A percentile compares a stretch with the other conserved stretches of the same genome.
These are phyloP conservation scores for Skeletonema marinoi DNA, from an alignment of 108 stramenopile species.

Conservation along the genomic window DNA sequence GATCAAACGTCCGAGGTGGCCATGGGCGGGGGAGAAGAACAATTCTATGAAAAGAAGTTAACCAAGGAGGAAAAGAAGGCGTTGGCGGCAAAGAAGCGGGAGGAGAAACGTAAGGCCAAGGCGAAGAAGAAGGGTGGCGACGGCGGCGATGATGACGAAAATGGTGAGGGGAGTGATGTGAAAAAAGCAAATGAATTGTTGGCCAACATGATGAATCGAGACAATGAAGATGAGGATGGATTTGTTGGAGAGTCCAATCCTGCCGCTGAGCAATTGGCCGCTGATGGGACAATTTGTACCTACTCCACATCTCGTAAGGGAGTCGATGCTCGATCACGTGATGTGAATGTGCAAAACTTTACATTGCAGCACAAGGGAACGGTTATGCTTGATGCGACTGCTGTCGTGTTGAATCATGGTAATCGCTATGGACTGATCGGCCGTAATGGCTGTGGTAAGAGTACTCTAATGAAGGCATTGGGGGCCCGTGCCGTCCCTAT, in stretches of 20 bases:
- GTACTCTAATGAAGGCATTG: conserved; percentile 90
- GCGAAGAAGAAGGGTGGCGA: conserved; percentile 52
- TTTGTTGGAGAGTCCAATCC: conserved; percentile 53
- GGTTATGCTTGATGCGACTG: conserved; percentile 92
- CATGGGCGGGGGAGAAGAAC: conserved; percentile 85
- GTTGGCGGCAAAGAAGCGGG: conserved; percentile 78
- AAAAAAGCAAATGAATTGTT: conserved; percentile 16
- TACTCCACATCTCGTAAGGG: conserved; percentile 70
- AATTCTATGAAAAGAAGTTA: conserved; percentile 78
- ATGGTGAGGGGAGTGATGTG: conserved; percentile 21
- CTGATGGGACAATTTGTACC: conserved; percentile 86
- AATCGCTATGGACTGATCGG: conserved; percentile 92
- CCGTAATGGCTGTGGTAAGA: conserved; percentile 83
- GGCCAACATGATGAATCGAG: not conserved
- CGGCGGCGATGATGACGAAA: conserved; percentile 56
- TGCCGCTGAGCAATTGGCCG: conserved; percentile 73
- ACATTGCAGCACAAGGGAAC: conserved; percentile 92
- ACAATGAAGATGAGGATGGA: conserved; percentile 46
- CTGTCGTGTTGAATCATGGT: conserved; percentile 95
- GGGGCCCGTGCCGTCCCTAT: conserved; percentile 95
- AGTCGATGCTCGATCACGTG: conserved; percentile 84
- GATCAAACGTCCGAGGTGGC: conserved; percentile 53
- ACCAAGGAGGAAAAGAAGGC: conserved; percentile 92
- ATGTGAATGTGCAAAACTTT: conserved; percentile 95
- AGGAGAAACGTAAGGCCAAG: conserved; percentile 72